Evolutionary conservation across 2,329 filamentous ascomycete genomes (phyloP).

Genomic region (Ceratocystis eucalypticola): DNA sequence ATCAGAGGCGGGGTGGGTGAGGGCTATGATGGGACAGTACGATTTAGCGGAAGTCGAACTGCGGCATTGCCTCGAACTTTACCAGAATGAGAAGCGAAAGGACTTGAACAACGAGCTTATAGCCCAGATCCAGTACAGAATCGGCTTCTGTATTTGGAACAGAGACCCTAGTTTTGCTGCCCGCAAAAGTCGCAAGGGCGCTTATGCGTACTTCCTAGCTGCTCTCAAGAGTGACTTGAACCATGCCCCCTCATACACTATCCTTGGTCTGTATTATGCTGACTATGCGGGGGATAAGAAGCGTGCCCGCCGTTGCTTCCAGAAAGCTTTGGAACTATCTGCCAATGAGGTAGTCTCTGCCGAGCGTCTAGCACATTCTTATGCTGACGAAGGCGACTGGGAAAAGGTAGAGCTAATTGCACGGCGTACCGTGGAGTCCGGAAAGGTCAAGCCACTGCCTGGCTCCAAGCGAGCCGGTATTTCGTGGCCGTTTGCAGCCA

Average conservation of each 20-base stretch:
- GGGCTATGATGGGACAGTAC: conserved; percentile 68
- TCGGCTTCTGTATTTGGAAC: conserved; percentile 80
- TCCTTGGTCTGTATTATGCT: conserved; percentile 76
- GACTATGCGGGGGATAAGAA: conserved; percentile 83
- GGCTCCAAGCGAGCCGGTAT: conserved; percentile 87
- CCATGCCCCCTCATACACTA: conserved; percentile 82
- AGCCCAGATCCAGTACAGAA: conserved; percentile 72
- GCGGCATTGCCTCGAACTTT: conserved; percentile 50
- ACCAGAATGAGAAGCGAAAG: conserved; percentile 50
- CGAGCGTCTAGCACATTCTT: conserved; percentile 70
- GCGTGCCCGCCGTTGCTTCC: conserved; percentile 80
- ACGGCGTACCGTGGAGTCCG: conserved; percentile 84
- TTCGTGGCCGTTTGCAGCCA: conserved; percentile 89
- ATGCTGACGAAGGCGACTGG: conserved; percentile 87
- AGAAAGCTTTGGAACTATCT: conserved; percentile 90
- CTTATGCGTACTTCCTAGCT: conserved; percentile 71
- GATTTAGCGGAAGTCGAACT: conserved; percentile 53
- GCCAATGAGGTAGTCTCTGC: conserved; percentile 74
- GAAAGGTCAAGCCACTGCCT: conserved; percentile 75
- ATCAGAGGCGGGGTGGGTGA: conserved; percentile 85
- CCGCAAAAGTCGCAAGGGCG: conserved; percentile 65
- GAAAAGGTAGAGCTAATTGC: conserved; percentile 89
- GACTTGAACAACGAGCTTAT: conserved; percentile 49
- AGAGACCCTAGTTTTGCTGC: conserved; percentile 59
- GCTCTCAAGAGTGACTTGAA: conserved; percentile 78